Conservation (phyloP, 2,329 filamentous ascomycete genomes). For the Pseudocercospora crystallina region DNA sequence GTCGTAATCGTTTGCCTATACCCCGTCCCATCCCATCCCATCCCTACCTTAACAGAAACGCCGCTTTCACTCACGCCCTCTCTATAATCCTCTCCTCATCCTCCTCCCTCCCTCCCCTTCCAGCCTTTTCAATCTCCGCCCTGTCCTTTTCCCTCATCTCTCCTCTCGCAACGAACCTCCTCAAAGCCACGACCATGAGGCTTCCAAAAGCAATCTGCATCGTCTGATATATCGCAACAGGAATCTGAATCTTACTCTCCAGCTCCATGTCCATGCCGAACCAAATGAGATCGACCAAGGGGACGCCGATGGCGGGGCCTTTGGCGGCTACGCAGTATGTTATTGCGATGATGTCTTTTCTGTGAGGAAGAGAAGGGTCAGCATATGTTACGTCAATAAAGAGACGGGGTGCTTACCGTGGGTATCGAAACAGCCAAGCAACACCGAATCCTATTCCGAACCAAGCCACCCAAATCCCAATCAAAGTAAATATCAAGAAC, state of each 20-base stretch:
- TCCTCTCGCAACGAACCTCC: conserved; percentile 31
- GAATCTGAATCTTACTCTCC: conserved; percentile 61
- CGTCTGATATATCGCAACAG: conserved; percentile 60
- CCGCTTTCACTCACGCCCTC: too few species aligned
- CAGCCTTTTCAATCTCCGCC: neutral
- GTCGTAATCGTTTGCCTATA: too few species aligned
- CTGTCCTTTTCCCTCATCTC: neutral
- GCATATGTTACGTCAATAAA: too few species aligned
- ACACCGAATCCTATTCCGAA: conserved; percentile 60
- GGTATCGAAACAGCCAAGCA: conserved; percentile 54
- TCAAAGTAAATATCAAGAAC: conserved; percentile 67
- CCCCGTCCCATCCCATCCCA: too few species aligned
- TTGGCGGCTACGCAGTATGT: conserved; percentile 74
- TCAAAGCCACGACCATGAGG: conserved; percentile 42
- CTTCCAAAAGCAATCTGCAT: conserved; percentile 45
- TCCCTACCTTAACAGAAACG: too few species aligned
- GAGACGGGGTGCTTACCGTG: conserved; percentile 18
- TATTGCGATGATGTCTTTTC: conserved; percentile 65
- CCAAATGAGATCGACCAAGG: conserved; percentile 68
- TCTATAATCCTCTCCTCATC: neutral
- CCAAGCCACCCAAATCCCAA: conserved; percentile 63
- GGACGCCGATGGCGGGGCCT: conserved; percentile 68
- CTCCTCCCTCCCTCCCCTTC: neutral
- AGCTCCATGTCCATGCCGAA: conserved; percentile 54
- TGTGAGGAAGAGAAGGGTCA: conserved; percentile 28